These are phyloP conservation scores for Apiospora koreana DNA, from an alignment of 2,329 filamentous ascomycete species.

Conservation along the genomic window DNA sequence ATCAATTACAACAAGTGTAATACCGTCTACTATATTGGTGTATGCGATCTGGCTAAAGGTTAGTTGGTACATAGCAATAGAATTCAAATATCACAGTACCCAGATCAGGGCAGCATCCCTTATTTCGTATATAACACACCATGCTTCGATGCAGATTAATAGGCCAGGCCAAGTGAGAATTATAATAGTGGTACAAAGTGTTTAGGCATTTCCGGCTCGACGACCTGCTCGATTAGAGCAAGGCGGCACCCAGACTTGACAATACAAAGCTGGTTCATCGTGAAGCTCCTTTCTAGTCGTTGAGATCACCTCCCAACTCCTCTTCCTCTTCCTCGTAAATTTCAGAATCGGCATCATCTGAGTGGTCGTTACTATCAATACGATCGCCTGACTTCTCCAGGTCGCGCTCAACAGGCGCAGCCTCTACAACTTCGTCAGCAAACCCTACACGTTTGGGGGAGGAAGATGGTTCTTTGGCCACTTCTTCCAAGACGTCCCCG, in stretches of 20 bases:
- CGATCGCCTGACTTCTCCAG: slow-evolving; percentile 15
- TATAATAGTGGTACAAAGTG: background rate
- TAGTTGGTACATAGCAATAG: background rate
- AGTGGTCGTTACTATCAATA: slow-evolving; percentile 18
- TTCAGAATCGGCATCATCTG: slow-evolving; percentile 32
- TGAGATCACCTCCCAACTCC: slow-evolving; percentile 29
- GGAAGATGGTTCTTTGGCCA: slow-evolving; percentile 36
- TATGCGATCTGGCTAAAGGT: background rate
- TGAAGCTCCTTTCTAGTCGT: slow-evolving; percentile 16
- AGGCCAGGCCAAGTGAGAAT: background rate
- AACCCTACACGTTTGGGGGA: slow-evolving; percentile 63
- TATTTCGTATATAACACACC: background rate
- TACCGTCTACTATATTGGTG: background rate
- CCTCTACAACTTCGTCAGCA: slow-evolving; percentile 49
- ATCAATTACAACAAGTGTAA: too few species aligned
- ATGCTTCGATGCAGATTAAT: background rate
- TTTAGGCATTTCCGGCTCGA: background rate
- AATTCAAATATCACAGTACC: background rate
- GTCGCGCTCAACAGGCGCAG: slow-evolving; percentile 23
- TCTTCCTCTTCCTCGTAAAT: slow-evolving; percentile 34
- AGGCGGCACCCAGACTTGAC: background rate
- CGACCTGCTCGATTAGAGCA: background rate
- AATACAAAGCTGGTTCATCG: background rate
- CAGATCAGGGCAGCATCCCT: background rate
- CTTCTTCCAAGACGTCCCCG: slow-evolving; percentile 77